These are phyloP conservation scores for Barnettozyma siamensis DNA, from an alignment of 805 yeast genomes.

Conservation along the genomic window DNA sequence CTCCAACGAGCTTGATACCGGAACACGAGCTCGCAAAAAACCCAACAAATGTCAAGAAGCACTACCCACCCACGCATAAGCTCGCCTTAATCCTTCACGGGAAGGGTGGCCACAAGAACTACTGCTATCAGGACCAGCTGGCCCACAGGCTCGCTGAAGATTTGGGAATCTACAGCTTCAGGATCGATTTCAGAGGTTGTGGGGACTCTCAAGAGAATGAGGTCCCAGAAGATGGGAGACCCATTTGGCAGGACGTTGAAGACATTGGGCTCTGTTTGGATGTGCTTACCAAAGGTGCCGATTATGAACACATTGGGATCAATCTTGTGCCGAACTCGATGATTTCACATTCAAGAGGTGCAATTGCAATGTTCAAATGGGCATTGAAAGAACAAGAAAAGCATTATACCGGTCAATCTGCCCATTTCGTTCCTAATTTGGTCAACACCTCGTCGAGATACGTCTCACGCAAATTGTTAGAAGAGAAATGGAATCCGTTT, in stretches of 20 bases:
- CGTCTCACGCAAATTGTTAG: conserved; percentile 24
- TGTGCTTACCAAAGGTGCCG: conserved; percentile 22
- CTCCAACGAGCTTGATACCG: conserved; percentile 23
- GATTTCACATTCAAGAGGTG: conserved; percentile 79
- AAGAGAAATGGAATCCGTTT: conserved; percentile 9
- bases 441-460: conserved; percentile 73
- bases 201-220: conserved; percentile 60
- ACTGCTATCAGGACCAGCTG: conserved; percentile 61
- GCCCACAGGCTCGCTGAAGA: conserved; percentile 55
- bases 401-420: conserved; percentile 28
- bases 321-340: conserved; percentile 48
- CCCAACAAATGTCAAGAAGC: conserved; percentile 9
- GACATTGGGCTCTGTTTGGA: conserved; percentile 52
- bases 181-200: conserved; percentile 84
- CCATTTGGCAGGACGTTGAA: conserved; percentile 55
- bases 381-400: conserved; percentile 41
- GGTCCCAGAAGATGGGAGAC: conserved; percentile 41
- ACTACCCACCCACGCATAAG: conserved; percentile 37
- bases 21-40: conserved; percentile 14
- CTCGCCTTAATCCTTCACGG: conserved; percentile 75
- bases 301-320: conserved; percentile 28
- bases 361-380: conserved; percentile 71
- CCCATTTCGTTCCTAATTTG: conserved; percentile 52
- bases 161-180: conserved; percentile 56
- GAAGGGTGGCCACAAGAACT: conserved; percentile 76